A percentile compares a stretch with the other conserved stretches of the same genome.
phyloP scores from a whole-genome alignment of 2,329 filamentous ascomycete genomes.

The Phialophora tarda region DNA sequence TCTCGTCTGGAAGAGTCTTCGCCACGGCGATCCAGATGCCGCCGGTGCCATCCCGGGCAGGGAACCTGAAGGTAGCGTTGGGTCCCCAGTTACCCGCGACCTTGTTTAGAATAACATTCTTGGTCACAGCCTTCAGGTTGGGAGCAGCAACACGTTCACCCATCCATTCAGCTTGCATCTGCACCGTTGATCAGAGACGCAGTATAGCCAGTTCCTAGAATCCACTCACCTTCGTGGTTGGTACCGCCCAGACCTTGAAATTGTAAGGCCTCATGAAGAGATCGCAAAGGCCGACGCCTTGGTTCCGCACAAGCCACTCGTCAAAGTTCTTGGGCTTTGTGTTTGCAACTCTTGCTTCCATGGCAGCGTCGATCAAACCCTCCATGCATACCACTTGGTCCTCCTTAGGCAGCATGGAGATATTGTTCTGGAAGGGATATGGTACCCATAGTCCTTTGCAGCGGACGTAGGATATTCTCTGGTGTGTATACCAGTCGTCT shows the following conservation, averaged over 20 bases:
- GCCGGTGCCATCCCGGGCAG: constrained; percentile 90
- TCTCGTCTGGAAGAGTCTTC: constrained; percentile 88
- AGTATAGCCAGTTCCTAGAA: not conserved
- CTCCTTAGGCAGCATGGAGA: constrained; percentile 96
- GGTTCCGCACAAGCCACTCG: constrained; percentile 95
- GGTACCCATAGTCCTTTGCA: constrained; percentile 97
- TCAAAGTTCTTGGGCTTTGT: constrained; percentile 97
- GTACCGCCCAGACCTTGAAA: constrained; percentile 99
- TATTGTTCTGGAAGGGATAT: constrained; percentile 99
- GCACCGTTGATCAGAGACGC: constrained; percentile 22
- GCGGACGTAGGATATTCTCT: constrained; percentile 98
- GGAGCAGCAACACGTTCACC: constrained; percentile 98
- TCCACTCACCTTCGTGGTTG: constrained; percentile 82
- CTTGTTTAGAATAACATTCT: constrained; percentile 95
- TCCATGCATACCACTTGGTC: constrained; percentile 95
- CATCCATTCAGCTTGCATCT: constrained; percentile 99
- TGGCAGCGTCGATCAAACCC: constrained; percentile 90
- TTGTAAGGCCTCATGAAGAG: constrained; percentile 99
- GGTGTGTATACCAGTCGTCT: constrained; percentile 95
- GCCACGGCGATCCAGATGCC: constrained; percentile 99
- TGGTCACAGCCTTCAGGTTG: constrained; percentile 89
- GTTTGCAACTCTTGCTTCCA: constrained; percentile 83
- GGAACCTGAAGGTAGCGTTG: constrained; percentile 98
- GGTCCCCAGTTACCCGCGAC: constrained; percentile 97
- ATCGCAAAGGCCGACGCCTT: constrained; percentile 86